phyloP scores from a whole-genome alignment of 805 yeast species.

The Ogataea paraovalis region DNA sequence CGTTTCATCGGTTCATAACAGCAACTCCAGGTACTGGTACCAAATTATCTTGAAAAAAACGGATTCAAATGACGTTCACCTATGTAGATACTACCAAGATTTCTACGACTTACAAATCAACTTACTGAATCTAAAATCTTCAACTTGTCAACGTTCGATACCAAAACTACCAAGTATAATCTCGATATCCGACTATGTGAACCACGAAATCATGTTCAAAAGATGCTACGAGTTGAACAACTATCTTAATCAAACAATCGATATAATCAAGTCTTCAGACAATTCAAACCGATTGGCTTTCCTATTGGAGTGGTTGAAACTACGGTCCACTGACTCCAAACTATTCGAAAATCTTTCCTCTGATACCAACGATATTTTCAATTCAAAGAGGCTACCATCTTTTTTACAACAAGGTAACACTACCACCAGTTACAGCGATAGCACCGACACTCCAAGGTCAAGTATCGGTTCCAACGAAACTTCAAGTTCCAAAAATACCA shows the following conservation, averaged over 20 bases:
- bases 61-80: constrained; percentile 31
- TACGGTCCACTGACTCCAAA: constrained; percentile 30
- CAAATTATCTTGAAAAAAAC: constrained; percentile 27
- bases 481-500: background rate
- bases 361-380: constrained; percentile 23
- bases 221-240: constrained; percentile 39
- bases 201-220: constrained; percentile 27
- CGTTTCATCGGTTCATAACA: constrained; percentile 37
- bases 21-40: constrained; percentile 48
- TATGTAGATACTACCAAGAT: constrained; percentile 49
- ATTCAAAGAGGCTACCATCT: constrained; percentile 17
- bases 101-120: constrained; percentile 43
- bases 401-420: background rate
- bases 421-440: background rate
- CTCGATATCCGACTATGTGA: constrained; percentile 32
- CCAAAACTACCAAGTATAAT: constrained; percentile 47
- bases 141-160: constrained; percentile 15
- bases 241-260: constrained; percentile 33
- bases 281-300: constrained; percentile 5
- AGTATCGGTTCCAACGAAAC: background rate
- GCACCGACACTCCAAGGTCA: background rate
- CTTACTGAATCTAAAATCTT: constrained; percentile 20
- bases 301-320: constrained; percentile 28
- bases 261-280: background rate
- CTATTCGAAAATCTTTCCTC: background rate